Percentiles rank a stretch among this genome's conserved stretches.
Evolutionary conservation across 257 asterid species (phyloP).

Genomic region (Lavandula angustifolia): DNA sequence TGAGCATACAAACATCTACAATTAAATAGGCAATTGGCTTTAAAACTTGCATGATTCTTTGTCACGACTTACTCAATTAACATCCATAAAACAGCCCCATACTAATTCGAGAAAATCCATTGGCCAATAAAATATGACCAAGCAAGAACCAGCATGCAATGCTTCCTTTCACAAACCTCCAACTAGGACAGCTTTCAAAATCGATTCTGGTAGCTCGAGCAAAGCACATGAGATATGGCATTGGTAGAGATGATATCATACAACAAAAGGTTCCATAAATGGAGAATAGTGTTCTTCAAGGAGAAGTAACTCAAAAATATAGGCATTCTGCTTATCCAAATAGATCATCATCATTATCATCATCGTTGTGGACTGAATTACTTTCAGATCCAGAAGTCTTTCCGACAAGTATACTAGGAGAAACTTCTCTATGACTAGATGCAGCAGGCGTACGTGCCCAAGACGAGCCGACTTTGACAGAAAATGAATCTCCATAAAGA

Average conservation of each 20-base stretch:
- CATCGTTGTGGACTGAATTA: constrained; percentile 43
- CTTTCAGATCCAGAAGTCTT: constrained; percentile 38
- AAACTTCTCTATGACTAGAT: constrained; percentile 40
- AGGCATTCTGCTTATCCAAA: constrained; percentile 62
- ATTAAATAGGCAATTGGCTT: background rate
- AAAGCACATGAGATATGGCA: constrained; percentile 24
- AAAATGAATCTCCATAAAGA: constrained; percentile 81
- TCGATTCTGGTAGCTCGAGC: constrained; percentile 19
- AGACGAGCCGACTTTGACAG: constrained; percentile 79
- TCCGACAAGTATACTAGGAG: constrained; percentile 44
- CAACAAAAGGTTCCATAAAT: constrained; percentile 45
- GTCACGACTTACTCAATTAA: background rate
- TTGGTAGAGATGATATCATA: constrained; percentile 32
- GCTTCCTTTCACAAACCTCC: constrained; percentile 32
- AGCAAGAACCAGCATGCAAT: constrained; percentile 7
- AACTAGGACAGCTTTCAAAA: constrained; percentile 31
- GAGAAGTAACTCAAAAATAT: constrained; percentile 29
- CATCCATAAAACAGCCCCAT: background rate
- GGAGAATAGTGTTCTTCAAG: constrained; percentile 33
- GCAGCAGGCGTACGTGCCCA: constrained; percentile 70
- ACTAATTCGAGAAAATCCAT: constrained; percentile 8
- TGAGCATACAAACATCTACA: constrained; percentile 14
- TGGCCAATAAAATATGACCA: background rate
- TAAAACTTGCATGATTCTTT: background rate
- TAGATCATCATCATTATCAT: constrained; percentile 83